Evolutionary conservation across 176 grass and related monocot genomes (phyloP).

Genomic region (Aegilops sharonensis): DNA sequence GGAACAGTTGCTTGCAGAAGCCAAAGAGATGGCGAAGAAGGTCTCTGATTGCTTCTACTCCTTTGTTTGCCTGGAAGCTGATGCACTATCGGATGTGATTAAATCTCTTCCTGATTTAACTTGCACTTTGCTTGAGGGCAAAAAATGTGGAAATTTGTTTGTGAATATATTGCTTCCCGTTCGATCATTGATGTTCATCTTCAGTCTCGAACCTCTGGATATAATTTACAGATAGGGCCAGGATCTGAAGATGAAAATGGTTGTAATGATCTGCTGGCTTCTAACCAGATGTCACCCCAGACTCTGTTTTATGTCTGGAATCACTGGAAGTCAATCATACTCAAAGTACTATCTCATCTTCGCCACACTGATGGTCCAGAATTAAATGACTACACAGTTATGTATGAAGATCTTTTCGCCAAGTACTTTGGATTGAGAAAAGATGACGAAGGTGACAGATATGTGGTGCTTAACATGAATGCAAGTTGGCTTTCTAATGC

Average conservation of each 20-base stretch:
- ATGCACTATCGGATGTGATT: constrained; percentile 38
- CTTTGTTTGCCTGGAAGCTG: constrained; percentile 47
- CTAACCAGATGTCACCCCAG: constrained; percentile 35
- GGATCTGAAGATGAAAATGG: constrained; percentile 3
- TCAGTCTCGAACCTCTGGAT: constrained; percentile 18
- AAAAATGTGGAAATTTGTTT: constrained; percentile 35
- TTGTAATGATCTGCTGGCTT: constrained; percentile 34
- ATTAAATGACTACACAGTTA: constrained; percentile 12
- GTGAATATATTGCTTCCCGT: constrained; percentile 45
- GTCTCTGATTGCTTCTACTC: constrained; percentile 46
- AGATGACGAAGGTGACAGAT: constrained; percentile 4
- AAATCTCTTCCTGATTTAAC: constrained; percentile 40
- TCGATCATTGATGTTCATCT: constrained; percentile 65
- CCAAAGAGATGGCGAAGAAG: constrained; percentile 43
- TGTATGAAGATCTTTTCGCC: constrained; percentile 45
- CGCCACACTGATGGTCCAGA: not conserved
- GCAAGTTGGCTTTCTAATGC: constrained; percentile 44
- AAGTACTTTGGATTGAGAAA: constrained; percentile 68
- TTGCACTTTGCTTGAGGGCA: constrained; percentile 37
- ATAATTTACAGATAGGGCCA: constrained; percentile 27
- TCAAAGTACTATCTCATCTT: constrained; percentile 30
- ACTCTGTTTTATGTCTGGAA: constrained; percentile 59
- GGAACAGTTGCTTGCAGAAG: constrained; percentile 46
- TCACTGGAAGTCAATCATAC: constrained; percentile 40
- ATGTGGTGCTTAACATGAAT: constrained; percentile 48